A percentile compares a stretch with the other conserved stretches of the same genome.
phyloP scores from a whole-genome alignment of 2,329 filamentous ascomycete genomes.

The Curvularia sp. region DNA sequence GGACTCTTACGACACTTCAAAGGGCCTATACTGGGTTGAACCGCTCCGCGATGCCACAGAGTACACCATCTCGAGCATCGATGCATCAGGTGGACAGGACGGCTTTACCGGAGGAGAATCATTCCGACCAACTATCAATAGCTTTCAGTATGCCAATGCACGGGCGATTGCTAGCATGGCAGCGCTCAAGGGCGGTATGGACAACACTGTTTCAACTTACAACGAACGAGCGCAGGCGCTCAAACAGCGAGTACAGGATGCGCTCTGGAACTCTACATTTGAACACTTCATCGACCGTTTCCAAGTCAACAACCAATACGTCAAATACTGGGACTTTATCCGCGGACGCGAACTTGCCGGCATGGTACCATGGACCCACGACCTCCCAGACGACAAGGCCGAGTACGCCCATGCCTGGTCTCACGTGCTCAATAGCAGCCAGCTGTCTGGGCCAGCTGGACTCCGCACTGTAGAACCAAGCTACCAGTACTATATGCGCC shows the following conservation, averaged over 20 bases:
- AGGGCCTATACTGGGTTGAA: slow-evolving; percentile 54
- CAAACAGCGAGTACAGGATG: slow-evolving; percentile 49
- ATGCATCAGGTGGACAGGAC: slow-evolving; percentile 51
- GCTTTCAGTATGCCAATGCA: slow-evolving; percentile 55
- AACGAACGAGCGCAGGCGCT: slow-evolving; percentile 43
- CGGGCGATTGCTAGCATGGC: slow-evolving; percentile 52
- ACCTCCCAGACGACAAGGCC: slow-evolving; percentile 50
- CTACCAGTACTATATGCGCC: slow-evolving; percentile 56
- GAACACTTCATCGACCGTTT: slow-evolving; percentile 56
- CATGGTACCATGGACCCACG: slow-evolving; percentile 54
- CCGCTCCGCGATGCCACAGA: slow-evolving; percentile 55
- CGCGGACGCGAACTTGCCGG: slow-evolving; percentile 55
- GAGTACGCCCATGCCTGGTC: slow-evolving; percentile 50
- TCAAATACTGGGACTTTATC: slow-evolving; percentile 52
- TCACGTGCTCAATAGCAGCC: slow-evolving; percentile 46
- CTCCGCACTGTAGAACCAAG: slow-evolving; percentile 54
- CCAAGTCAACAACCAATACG: slow-evolving; percentile 50
- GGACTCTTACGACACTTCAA: slow-evolving; percentile 51
- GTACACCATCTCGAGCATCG: slow-evolving; percentile 56
- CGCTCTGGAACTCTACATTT: slow-evolving; percentile 55
- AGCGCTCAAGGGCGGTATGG: slow-evolving; percentile 33
- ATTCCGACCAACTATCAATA: slow-evolving; percentile 56
- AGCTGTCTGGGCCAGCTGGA: slow-evolving; percentile 48
- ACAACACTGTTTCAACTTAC: slow-evolving; percentile 21
- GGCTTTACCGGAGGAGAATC: slow-evolving; percentile 52